phyloP scores from a whole-genome alignment of 2,329 filamentous ascomycete genomes.

The Thermomyces lanuginosus region DNA sequence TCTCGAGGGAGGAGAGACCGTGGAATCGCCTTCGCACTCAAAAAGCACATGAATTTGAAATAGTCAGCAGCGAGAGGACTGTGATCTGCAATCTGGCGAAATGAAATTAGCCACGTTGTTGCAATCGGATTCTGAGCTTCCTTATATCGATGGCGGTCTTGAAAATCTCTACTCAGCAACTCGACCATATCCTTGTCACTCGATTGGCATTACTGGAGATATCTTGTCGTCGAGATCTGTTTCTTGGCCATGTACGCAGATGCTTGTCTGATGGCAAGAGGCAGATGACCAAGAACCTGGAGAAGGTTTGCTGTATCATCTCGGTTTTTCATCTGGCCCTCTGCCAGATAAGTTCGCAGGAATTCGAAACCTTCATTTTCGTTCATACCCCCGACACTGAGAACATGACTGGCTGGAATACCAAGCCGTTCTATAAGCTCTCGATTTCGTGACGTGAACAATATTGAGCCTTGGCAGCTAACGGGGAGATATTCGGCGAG shows the following conservation, averaged over 20 bases:
- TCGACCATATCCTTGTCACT: constrained; percentile 3
- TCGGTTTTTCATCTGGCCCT: too few species aligned
- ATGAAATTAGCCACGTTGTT: constrained; percentile 14
- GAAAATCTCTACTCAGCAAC: constrained; percentile 10
- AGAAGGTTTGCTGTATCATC: too few species aligned
- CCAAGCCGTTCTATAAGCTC: background rate
- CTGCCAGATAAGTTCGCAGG: too few species aligned
- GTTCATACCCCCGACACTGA: background rate
- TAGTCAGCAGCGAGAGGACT: constrained; percentile 9
- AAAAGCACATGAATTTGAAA: constrained; percentile 11
- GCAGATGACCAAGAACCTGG: too few species aligned
- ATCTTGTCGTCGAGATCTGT: too few species aligned
- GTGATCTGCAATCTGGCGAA: constrained; percentile 9
- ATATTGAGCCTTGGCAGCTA: constrained; percentile 7
- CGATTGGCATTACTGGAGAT: too few species aligned
- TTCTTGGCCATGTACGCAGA: too few species aligned
- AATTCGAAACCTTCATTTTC: too few species aligned
- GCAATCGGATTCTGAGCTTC: constrained; percentile 12
- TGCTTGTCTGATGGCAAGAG: too few species aligned
- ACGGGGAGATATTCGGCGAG: constrained; percentile 9
- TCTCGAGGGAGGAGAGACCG: constrained; percentile 7
- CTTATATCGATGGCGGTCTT: constrained; percentile 9
- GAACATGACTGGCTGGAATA: constrained; percentile 2
- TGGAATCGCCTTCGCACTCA: constrained; percentile 11
- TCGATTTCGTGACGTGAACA: background rate